Evolutionary conservation across 345 rosid species (phyloP).

Genomic region (Eucalyptus decipiens): DNA sequence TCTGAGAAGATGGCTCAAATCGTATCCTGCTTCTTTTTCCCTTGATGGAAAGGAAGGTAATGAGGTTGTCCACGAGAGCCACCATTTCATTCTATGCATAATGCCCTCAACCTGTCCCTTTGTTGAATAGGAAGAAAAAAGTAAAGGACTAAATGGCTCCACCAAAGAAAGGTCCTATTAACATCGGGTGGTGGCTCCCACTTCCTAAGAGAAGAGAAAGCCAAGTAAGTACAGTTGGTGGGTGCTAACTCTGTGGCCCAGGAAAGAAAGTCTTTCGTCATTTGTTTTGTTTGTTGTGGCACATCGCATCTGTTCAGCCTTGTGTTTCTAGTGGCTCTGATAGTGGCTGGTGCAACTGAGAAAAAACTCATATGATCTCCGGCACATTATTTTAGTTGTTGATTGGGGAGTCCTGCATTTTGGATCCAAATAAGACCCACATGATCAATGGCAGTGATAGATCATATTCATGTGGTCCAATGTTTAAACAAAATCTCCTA

Average conservation of each 20-base stretch:
- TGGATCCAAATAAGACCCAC: not conserved
- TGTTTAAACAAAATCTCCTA: not conserved
- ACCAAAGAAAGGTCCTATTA: not conserved
- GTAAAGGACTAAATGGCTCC: slow-evolving; percentile 7
- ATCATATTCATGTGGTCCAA: not conserved
- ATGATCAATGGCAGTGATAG: not conserved
- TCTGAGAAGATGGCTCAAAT: slow-evolving; percentile 25
- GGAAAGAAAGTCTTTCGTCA: not conserved
- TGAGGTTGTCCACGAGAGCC: slow-evolving; percentile 41
- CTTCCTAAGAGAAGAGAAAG: not conserved
- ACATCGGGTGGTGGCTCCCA: not conserved
- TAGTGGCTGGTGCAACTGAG: not conserved
- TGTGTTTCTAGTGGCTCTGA: not conserved
- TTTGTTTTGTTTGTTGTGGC: not conserved
- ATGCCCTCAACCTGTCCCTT: slow-evolving; percentile 8
- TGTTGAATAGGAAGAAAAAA: not conserved
- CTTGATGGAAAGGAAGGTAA: slow-evolving; percentile 26
- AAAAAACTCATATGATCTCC: not conserved
- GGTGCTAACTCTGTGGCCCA: slow-evolving; percentile 1
- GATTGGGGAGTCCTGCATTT: not conserved
- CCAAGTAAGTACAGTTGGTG: slow-evolving; percentile 5
- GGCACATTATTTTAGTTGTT: not conserved
- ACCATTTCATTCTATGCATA: not conserved
- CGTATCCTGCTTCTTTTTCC: slow-evolving; percentile 37
- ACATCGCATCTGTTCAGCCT: not conserved